Evolutionary conservation across 371 early-diverging fungal species (phyloP).

Genomic region (Mortierella sp.): DNA sequence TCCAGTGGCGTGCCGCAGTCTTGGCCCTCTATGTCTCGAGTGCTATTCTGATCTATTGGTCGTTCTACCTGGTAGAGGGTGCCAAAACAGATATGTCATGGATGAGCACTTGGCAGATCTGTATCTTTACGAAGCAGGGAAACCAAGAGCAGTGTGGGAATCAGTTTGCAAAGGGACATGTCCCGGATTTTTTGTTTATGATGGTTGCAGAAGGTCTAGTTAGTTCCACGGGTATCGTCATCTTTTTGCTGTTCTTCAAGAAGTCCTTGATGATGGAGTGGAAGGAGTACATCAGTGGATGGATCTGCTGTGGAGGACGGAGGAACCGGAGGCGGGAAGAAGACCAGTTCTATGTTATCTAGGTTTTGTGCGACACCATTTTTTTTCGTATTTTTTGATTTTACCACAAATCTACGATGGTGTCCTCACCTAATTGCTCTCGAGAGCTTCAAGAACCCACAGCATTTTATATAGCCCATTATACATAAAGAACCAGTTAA

Average conservation of each 20-base stretch:
- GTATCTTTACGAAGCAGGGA: constrained; percentile 34
- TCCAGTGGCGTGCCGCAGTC: constrained; percentile 76
- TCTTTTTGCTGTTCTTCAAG: constrained; percentile 54
- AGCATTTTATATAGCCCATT: too few species aligned
- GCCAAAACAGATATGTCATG: constrained; percentile 41
- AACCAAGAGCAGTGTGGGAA: constrained; percentile 39
- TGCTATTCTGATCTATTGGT: constrained; percentile 66
- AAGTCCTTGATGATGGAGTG: constrained; percentile 35
- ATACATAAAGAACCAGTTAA: too few species aligned
- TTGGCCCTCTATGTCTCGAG: constrained; percentile 63
- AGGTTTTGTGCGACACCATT: too few species aligned
- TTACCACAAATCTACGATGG: too few species aligned
- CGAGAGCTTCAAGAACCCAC: too few species aligned
- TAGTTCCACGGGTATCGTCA: constrained; percentile 48
- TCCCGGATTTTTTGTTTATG: constrained; percentile 49
- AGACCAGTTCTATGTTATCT: constrained; percentile 54
- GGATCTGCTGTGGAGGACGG: constrained; percentile 47
- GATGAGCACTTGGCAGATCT: constrained; percentile 53
- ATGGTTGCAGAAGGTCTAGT: constrained; percentile 48
- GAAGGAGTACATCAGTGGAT: constrained; percentile 43
- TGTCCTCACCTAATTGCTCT: too few species aligned
- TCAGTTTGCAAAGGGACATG: constrained; percentile 26
- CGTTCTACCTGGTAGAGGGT: constrained; percentile 44
- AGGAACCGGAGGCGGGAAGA: constrained; percentile 28
- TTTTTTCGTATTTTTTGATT: too few species aligned